These are phyloP conservation scores for Aureobasidium lini DNA, from an alignment of 2,329 filamentous ascomycete genomes.

Conservation along the genomic window DNA sequence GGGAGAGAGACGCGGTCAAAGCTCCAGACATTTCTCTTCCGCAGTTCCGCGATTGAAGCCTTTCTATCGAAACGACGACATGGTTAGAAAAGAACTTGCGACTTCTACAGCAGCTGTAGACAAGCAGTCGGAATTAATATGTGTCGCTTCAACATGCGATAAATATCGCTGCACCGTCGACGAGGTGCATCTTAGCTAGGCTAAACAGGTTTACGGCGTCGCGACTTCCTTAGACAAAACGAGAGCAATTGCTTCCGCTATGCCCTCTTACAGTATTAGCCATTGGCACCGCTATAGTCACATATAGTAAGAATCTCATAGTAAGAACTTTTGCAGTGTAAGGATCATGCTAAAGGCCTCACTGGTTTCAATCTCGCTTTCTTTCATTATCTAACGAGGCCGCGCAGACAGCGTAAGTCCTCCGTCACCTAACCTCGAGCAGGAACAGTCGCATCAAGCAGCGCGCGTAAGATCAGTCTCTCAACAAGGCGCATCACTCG, in stretches of 20 bases:
- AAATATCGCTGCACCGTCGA: constrained; percentile 16
- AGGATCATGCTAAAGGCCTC: background rate
- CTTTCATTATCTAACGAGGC: background rate
- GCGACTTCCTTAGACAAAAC: constrained; percentile 1
- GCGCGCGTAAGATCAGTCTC: no score
- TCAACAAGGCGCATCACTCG: no score
- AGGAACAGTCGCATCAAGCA: no score
- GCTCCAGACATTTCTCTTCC: background rate
- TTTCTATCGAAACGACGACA: no score
- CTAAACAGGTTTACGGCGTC: background rate
- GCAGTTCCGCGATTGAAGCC: background rate
- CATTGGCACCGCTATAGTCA: constrained; percentile 52
- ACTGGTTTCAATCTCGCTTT: background rate
- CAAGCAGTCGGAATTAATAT: background rate
- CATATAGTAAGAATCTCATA: constrained; percentile 43
- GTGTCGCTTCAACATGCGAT: constrained; percentile 21
- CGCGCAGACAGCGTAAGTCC: no score
- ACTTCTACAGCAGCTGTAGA: background rate
- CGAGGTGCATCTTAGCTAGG: constrained; percentile 3
- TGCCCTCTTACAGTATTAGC: constrained; percentile 36
- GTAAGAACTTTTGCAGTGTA: constrained; percentile 47
- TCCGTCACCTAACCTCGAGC: no score
- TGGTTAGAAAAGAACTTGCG: background rate
- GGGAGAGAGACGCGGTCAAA: background rate
- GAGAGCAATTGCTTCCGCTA: constrained; percentile 37